Conservation (phyloP, 2,329 filamentous ascomycete genomes). For the Colletotrichum higginsianum region DNA sequence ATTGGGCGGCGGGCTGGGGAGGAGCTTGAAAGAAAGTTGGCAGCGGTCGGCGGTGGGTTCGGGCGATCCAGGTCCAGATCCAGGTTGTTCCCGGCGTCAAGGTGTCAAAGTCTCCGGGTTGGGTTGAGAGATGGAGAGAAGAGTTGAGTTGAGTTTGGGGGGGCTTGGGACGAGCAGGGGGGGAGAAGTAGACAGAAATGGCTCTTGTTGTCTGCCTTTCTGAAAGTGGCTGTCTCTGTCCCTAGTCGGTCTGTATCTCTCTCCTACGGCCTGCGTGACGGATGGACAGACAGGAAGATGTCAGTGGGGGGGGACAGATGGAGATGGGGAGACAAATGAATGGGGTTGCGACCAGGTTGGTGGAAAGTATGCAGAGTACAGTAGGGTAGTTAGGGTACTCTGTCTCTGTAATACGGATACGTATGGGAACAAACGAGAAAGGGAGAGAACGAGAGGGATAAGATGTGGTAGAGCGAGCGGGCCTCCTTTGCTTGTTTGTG, state of each 20-base stretch:
- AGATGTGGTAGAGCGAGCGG: too few species aligned
- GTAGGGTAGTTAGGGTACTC: too few species aligned
- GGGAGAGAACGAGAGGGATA: conserved; percentile 2
- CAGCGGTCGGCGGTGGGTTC: conserved; percentile 29
- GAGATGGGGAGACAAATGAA: not conserved
- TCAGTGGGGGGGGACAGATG: not conserved
- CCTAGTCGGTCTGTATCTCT: not conserved
- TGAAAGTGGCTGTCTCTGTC: too few species aligned
- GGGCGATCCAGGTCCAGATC: not conserved
- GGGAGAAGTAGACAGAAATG: not conserved
- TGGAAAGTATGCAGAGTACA: conserved; percentile 4
- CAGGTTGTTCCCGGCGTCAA: conserved; percentile 6
- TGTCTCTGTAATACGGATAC: too few species aligned
- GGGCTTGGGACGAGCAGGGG: conserved; percentile 20
- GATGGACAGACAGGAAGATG: not conserved
- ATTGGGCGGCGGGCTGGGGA: conserved; percentile 13
- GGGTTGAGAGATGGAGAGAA: not conserved
- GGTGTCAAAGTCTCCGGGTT: not conserved
- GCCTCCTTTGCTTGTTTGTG: too few species aligned
- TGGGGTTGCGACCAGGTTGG: conserved; percentile 14
- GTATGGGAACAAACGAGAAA: conserved; percentile 5
- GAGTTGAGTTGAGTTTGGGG: conserved; percentile 5
- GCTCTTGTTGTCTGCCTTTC: not conserved
- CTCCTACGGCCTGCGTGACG: not conserved
- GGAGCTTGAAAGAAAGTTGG: conserved; percentile 39